A percentile compares a stretch with the other conserved stretches of the same genome.
These are phyloP conservation scores for Penicillium corylophilum DNA, from an alignment of 2,329 filamentous ascomycete species.

Conservation along the genomic window DNA sequence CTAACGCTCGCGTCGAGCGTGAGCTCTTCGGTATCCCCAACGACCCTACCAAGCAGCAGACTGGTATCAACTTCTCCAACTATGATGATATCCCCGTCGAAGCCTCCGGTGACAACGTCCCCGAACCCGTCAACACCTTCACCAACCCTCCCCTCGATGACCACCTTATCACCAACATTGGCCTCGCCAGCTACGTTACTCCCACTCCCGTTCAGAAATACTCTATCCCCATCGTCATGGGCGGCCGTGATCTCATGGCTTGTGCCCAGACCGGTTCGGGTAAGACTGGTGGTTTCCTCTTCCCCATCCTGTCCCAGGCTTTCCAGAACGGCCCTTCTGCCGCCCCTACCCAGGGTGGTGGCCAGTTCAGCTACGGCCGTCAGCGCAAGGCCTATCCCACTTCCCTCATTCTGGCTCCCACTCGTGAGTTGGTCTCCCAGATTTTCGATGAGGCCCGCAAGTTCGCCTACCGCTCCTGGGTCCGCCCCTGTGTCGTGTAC, in stretches of 20 bases:
- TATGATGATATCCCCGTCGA: conserved; percentile 99
- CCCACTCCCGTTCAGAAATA: conserved; percentile 99
- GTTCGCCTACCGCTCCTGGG: conserved; percentile 98
- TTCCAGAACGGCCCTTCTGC: conserved; percentile 83
- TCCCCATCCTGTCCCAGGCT: conserved; percentile 97
- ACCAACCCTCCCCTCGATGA: conserved; percentile 93
- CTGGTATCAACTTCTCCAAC: conserved; percentile 99
- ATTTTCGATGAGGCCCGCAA: conserved; percentile 98
- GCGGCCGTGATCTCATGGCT: conserved; percentile 96
- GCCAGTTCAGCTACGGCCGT: conserved; percentile 71
- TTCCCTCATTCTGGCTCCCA: conserved; percentile 91
- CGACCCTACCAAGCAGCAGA: conserved; percentile 92
- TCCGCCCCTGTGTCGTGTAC: conserved; percentile 96
- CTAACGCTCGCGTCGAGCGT: conserved; percentile 86
- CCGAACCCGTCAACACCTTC: conserved; percentile 87
- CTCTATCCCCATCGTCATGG: conserved; percentile 98
- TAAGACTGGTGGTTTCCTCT: conserved; percentile 99
- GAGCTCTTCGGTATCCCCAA: conserved; percentile 91
- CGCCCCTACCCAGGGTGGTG: conserved; percentile 61
- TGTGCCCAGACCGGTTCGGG: conserved; percentile 99
- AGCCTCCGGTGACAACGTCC: conserved; percentile 89
- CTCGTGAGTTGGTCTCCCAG: conserved; percentile 96
- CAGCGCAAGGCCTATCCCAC: conserved; percentile 98
- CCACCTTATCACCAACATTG: conserved; percentile 89
- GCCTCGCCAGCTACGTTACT: conserved; percentile 88